phyloP scores from a whole-genome alignment of 768 basidiomycete genomes.

The Lactifluus volemus region DNA sequence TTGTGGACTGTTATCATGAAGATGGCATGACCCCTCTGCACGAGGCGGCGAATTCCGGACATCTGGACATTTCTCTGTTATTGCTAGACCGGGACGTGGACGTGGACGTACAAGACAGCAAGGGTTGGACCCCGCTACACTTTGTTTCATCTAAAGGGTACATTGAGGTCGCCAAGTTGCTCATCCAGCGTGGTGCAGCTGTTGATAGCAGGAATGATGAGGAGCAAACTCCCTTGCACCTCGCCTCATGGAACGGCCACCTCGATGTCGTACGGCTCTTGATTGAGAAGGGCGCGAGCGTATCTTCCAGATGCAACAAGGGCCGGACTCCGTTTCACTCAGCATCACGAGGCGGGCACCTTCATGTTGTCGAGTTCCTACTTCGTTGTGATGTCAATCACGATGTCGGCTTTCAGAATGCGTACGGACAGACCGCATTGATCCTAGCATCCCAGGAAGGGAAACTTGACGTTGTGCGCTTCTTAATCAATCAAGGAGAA shows the following conservation, averaged over 20 bases:
- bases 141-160: neutral
- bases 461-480: neutral
- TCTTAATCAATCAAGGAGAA: neutral
- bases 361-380: neutral
- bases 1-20: neutral
- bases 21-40: neutral
- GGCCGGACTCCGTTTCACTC: constrained; percentile 1
- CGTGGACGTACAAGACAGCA: neutral
- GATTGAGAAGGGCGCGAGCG: neutral
- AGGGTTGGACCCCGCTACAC: neutral
- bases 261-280: neutral
- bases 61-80: neutral
- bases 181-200: neutral
- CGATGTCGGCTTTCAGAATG: neutral
- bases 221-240: neutral
- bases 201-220: neutral
- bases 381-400: neutral
- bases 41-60: neutral
- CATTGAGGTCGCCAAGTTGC: neutral
- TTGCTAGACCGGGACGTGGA: neutral
- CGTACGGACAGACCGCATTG: neutral
- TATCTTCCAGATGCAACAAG: neutral
- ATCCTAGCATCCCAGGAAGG: neutral
- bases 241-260: neutral
- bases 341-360: neutral